Evolutionary conservation across 495 filamentous ascomycete species (phyloP).

Genomic region (Physcia stellaris): DNA sequence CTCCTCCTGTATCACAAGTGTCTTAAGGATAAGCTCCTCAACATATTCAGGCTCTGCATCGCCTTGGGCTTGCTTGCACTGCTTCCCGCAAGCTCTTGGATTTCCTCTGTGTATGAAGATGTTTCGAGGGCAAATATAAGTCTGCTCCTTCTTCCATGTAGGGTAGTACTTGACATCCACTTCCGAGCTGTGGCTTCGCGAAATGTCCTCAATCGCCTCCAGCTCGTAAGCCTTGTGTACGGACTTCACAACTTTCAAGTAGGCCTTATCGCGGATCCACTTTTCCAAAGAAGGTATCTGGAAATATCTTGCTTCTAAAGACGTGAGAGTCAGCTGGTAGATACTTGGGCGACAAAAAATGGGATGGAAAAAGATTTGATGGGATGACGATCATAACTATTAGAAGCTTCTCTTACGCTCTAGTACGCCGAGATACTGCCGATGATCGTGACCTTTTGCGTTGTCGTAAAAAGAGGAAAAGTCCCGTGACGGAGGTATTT

Average conservation of each 20-base stretch:
- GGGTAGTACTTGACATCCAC: conserved; percentile 10
- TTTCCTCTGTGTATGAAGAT: conserved; percentile 16
- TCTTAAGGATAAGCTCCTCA: conserved; percentile 8
- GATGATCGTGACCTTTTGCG: conserved; percentile 21
- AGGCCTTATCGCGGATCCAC: conserved; percentile 19
- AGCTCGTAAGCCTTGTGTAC: background rate
- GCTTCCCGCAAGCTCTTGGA: conserved; percentile 12
- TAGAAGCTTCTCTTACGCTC: too few relatives aligned
- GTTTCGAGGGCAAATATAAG: conserved; percentile 21
- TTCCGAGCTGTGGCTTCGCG: background rate
- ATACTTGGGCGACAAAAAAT: background rate
- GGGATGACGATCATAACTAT: too few relatives aligned
- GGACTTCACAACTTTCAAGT: conserved; percentile 14
- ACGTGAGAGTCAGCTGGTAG: conserved; percentile 10
- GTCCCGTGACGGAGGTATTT: conserved; percentile 22
- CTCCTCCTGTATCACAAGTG: conserved; percentile 8
- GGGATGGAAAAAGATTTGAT: too few relatives aligned
- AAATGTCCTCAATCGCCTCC: background rate
- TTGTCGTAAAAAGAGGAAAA: conserved; percentile 25
- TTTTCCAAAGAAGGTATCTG: conserved; percentile 14
- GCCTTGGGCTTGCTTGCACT: conserved; percentile 8
- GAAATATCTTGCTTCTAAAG: conserved; percentile 27
- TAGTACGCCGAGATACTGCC: conserved; percentile 19
- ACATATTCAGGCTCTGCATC: conserved; percentile 9
- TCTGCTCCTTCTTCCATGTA: conserved; percentile 6